Percentiles rank a stretch among this genome's conserved stretches.
phyloP scores from a whole-genome alignment of 2,329 filamentous ascomycete species.

The Pseudogymnoascus sp. region DNA sequence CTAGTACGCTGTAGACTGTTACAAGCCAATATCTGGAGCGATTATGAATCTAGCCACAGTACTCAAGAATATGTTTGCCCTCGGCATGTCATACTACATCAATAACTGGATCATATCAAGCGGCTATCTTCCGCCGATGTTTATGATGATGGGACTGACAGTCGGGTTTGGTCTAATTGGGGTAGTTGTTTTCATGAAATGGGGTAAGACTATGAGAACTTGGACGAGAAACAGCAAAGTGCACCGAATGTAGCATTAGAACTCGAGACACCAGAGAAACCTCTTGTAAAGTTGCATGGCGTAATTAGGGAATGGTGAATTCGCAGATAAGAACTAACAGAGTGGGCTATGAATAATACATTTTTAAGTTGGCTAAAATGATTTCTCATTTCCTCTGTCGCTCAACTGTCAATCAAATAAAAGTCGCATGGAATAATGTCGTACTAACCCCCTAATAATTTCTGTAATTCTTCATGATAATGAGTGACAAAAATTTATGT shows the following conservation, averaged over 20 bases:
- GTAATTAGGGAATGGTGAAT: too few species aligned
- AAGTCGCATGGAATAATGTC: too few species aligned
- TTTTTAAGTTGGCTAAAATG: too few species aligned
- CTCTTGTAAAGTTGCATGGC: too few species aligned
- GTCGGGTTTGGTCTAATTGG: neutral
- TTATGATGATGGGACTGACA: slow-evolving; percentile 3
- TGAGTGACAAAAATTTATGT: too few species aligned
- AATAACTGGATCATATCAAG: slow-evolving; percentile 16
- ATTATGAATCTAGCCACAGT: slow-evolving; percentile 27
- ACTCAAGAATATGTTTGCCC: slow-evolving; percentile 32
- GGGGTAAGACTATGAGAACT: slow-evolving; percentile 51
- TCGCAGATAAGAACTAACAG: too few species aligned
- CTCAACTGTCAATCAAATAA: too few species aligned
- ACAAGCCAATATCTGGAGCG: slow-evolving; percentile 55
- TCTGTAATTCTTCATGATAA: too few species aligned
- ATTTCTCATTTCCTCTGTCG: too few species aligned
- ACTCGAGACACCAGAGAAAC: too few species aligned
- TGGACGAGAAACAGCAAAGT: slow-evolving; percentile 51
- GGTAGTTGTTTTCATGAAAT: slow-evolving; percentile 46
- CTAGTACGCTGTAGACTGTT: slow-evolving; percentile 51
- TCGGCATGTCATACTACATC: slow-evolving; percentile 23
- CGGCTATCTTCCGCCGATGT: neutral
- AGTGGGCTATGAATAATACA: too few species aligned
- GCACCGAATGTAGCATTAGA: slow-evolving; percentile 37
- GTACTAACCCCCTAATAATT: too few species aligned